Conservation (phyloP, 2,329 filamentous ascomycete genomes). For the Fusarium euwallaceae region DNA sequence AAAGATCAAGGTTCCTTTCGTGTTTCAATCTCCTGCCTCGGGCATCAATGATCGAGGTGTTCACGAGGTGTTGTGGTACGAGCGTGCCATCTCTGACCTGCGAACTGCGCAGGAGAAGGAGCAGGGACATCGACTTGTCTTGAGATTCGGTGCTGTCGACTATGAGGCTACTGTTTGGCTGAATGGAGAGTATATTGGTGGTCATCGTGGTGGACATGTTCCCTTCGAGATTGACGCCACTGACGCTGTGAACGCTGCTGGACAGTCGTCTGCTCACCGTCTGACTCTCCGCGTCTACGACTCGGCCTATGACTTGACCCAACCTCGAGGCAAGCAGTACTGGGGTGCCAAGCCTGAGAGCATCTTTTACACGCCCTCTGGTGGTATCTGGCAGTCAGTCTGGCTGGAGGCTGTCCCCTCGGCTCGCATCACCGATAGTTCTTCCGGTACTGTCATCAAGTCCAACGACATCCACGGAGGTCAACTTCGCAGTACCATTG, state of each 20-base stretch:
- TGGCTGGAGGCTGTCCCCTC: slow-evolving; percentile 69
- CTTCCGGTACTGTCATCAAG: slow-evolving; percentile 68
- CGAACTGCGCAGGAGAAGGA: slow-evolving; percentile 58
- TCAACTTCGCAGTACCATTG: slow-evolving; percentile 63
- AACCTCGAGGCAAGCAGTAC: slow-evolving; percentile 77
- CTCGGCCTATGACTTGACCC: slow-evolving; percentile 73
- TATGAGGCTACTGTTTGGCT: slow-evolving; percentile 72
- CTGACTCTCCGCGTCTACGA: slow-evolving; percentile 72
- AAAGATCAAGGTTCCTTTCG: slow-evolving; percentile 73
- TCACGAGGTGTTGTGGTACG: slow-evolving; percentile 78
- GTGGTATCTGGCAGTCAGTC: slow-evolving; percentile 70
- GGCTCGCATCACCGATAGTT: slow-evolving; percentile 66
- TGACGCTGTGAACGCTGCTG: slow-evolving; percentile 55
- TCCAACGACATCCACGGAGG: slow-evolving; percentile 67
- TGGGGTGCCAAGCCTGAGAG: slow-evolving; percentile 72
- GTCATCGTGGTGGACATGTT: slow-evolving; percentile 71
- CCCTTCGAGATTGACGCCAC: slow-evolving; percentile 71
- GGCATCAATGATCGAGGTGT: slow-evolving; percentile 72
- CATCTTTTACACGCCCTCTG: slow-evolving; percentile 70
- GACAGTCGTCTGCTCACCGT: slow-evolving; percentile 48
- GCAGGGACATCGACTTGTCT: slow-evolving; percentile 58
- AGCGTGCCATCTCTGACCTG: slow-evolving; percentile 65
- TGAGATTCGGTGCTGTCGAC: slow-evolving; percentile 73
- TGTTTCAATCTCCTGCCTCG: slow-evolving; percentile 74
- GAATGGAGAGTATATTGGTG: slow-evolving; percentile 64